Evolutionary conservation across 2,329 filamentous ascomycete genomes (phyloP), one percentile per base, ranked within the genome.

Genomic region (Ascochyta fabae): DNA sequence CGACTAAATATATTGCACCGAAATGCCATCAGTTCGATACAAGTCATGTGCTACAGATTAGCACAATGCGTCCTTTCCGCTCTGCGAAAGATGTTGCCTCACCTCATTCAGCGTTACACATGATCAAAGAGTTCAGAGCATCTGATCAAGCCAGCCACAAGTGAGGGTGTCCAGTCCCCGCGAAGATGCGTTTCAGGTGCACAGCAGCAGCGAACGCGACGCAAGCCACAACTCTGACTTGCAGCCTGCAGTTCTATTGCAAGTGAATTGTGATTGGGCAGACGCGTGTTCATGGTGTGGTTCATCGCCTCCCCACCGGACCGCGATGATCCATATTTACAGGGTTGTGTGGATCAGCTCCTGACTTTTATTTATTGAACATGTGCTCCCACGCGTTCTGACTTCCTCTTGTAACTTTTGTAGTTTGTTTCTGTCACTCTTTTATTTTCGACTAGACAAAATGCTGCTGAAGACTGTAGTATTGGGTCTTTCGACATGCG

Each of bases 401-500:
- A 3, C 5, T 31, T 15, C 5, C 16, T 35, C 38, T 9, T 29
- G 46, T 22, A 48, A 19, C 16, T 35, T 22, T 40, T 47, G 12
- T 26, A 38, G 10, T 46, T 50, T 35, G 23, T 35, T 38, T 35
- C 33, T 53, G 58, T 59, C 58, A 49, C 45, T 61, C 58, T 24
- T 59, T 62, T 16, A 5, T 31, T 42, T 6, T 36, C 12, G 12
- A 12, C 26, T 38, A n/a, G 36, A 58, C 56, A 56, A 29, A 16
- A 61, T 63, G 60, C 44, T 61, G 10, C 29, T 48, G 15, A 49
- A 52, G 40, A 48, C 51, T 16, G 29, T 59, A 22, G 15, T 62
- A 34, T 48, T 61, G 29, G 36, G 52, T 29, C 22, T 60, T 34
- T 58, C 57, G 16, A 50, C 58, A 44, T 63, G 56, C 52, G 63